phyloP scores from a whole-genome alignment of 2,329 filamentous ascomycete species.

The Calycina herbarum region DNA sequence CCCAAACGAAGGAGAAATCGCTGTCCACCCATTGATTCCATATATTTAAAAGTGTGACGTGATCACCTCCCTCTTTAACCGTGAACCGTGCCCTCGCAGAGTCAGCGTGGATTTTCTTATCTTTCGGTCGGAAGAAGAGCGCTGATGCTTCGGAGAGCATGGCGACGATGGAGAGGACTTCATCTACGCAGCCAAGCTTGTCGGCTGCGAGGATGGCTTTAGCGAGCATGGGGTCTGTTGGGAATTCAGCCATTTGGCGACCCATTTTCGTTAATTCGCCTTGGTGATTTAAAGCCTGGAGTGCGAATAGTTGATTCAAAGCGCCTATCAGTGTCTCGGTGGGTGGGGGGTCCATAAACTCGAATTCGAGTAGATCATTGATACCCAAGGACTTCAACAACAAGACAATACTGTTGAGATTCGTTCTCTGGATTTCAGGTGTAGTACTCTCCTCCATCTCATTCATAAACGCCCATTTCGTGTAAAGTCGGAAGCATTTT shows the following conservation, averaged over 20 bases:
- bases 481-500: slow-evolving; percentile 92
- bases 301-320: slow-evolving; percentile 85
- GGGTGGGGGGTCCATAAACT: slow-evolving; percentile 92
- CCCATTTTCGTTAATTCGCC: slow-evolving; percentile 89
- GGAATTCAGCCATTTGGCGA: slow-evolving; percentile 93
- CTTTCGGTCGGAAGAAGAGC: slow-evolving; percentile 91
- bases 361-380: slow-evolving; percentile 88
- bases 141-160: slow-evolving; percentile 89
- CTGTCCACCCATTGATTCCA: slow-evolving; percentile 95
- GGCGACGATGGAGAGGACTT: slow-evolving; percentile 88
- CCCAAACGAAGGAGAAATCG: slow-evolving; percentile 85
- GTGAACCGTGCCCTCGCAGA: slow-evolving; percentile 87
- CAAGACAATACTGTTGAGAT: slow-evolving; percentile 80
- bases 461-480: slow-evolving; percentile 90
- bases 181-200: slow-evolving; percentile 88
- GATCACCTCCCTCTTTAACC: slow-evolving; percentile 86
- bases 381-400: slow-evolving; percentile 88
- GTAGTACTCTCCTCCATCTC: slow-evolving; percentile 91
- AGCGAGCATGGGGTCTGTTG: slow-evolving; percentile 86
- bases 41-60: slow-evolving; percentile 84
- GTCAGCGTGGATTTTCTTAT: slow-evolving; percentile 96
- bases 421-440: slow-evolving; percentile 89
- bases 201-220: slow-evolving; percentile 87
- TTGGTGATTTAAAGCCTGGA: slow-evolving; percentile 84
- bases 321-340: slow-evolving; percentile 87